phyloP scores from a whole-genome alignment of 306 rosid genomes.

The Hylodesmum podocarpum region DNA sequence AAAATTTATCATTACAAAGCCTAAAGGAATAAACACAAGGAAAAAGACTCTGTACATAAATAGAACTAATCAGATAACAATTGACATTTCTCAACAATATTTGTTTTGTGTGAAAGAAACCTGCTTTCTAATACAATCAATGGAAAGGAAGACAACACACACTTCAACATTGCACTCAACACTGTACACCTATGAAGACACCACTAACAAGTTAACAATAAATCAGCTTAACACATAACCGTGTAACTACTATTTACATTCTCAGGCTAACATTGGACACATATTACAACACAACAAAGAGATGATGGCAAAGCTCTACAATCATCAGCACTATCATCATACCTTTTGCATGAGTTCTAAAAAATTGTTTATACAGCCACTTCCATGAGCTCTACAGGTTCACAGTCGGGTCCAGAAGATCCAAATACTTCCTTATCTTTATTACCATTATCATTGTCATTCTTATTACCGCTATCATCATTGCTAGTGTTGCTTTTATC shows the following conservation, averaged over 20 bases:
- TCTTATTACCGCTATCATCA: slow-evolving; percentile 32
- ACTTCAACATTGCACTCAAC: slow-evolving; percentile 31
- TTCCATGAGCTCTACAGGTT: slow-evolving; percentile 47
- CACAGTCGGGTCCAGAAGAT: slow-evolving; percentile 38
- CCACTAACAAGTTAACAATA: slow-evolving; percentile 38
- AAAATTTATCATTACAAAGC: background rate
- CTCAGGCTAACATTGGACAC: slow-evolving; percentile 23
- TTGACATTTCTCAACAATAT: slow-evolving; percentile 21
- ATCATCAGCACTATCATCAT: slow-evolving; percentile 39
- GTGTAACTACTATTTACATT: slow-evolving; percentile 66
- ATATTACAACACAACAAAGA: slow-evolving; percentile 35
- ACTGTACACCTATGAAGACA: slow-evolving; percentile 58
- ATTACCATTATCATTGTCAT: slow-evolving; percentile 4
- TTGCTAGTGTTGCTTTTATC: slow-evolving; percentile 26
- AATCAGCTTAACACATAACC: slow-evolving; percentile 40
- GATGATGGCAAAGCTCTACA: slow-evolving; percentile 31
- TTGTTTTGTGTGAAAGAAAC: slow-evolving; percentile 26
- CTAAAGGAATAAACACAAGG: background rate
- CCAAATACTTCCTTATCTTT: slow-evolving; percentile 36
- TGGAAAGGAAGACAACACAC: slow-evolving; percentile 5
- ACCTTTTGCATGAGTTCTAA: slow-evolving; percentile 27
- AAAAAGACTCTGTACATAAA: background rate
- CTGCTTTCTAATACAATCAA: slow-evolving; percentile 40
- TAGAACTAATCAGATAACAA: background rate
- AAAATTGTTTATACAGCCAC: slow-evolving; percentile 37